Percentiles rank a stretch among this genome's conserved stretches.
Evolutionary conservation across 306 rosid genomes (phyloP).

Genomic region (Neltuma alba): DNA sequence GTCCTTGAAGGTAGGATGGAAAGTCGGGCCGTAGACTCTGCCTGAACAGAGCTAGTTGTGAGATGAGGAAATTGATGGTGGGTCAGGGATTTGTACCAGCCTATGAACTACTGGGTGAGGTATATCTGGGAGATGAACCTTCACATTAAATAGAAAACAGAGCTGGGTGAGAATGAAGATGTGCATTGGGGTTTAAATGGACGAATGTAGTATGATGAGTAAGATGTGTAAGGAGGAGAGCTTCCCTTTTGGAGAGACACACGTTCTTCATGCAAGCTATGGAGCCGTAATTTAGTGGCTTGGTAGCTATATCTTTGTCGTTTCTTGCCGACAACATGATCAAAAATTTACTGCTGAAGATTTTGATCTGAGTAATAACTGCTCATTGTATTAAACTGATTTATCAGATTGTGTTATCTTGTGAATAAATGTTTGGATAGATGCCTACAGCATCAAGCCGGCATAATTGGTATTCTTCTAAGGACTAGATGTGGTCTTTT

Average conservation of each 20-base stretch:
- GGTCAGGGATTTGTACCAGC: conserved; percentile 26
- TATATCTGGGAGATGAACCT: conserved; percentile 33
- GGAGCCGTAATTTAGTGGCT: conserved; percentile 49
- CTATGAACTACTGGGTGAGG: conserved; percentile 34
- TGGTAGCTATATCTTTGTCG: conserved; percentile 44
- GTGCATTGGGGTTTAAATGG: conserved; percentile 42
- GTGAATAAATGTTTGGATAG: conserved; percentile 33
- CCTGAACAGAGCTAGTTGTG: conserved; percentile 42
- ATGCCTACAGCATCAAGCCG: conserved; percentile 35
- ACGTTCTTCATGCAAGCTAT: conserved; percentile 46
- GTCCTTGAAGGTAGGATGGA: conserved; percentile 28
- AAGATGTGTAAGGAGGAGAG: conserved; percentile 32
- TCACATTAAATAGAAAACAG: conserved; percentile 39
- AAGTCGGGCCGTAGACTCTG: conserved; percentile 20
- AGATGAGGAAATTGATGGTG: conserved; percentile 35
- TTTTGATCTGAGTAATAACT: conserved; percentile 32
- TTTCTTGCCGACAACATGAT: conserved; percentile 48
- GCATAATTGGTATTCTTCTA: conserved; percentile 38
- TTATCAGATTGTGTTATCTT: conserved; percentile 35
- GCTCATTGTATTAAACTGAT: conserved; percentile 28
- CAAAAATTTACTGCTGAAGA: conserved; percentile 26
- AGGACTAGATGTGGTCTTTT: conserved; percentile 30
- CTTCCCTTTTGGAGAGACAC: conserved; percentile 34
- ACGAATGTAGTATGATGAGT: conserved; percentile 44
- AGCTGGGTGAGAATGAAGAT: conserved; percentile 38